phyloP scores from a whole-genome alignment of 164 flowering plant species.

The Umbellularia californica region DNA sequence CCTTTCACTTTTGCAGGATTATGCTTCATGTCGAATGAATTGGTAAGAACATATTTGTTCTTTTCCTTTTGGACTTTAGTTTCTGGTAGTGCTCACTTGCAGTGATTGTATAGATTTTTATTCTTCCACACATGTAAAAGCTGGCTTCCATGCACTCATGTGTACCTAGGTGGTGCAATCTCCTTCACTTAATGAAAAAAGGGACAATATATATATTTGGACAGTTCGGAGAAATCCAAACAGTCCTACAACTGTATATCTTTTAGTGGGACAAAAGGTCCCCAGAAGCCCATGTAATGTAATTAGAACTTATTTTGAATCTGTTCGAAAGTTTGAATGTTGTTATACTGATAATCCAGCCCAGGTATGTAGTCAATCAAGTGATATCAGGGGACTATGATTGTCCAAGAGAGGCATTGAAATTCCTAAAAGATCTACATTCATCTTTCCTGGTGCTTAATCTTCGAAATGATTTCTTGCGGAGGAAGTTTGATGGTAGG shows the following conservation, averaged over 20 bases:
- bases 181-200: no score
- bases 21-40: conserved; percentile 92
- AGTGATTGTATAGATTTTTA: no score
- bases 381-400: conserved; percentile 86
- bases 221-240: no score
- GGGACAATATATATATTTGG: no score
- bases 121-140: background rate
- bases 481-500: conserved; percentile 91
- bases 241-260: no score
- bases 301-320: no score
- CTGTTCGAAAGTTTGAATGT: no score
- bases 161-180: background rate
- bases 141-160: background rate
- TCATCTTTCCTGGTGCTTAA: conserved; percentile 93
- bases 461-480: conserved; percentile 89
- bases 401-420: conserved; percentile 85
- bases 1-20: conserved; percentile 55
- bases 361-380: conserved; percentile 71
- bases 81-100: background rate
- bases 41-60: conserved; percentile 46
- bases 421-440: conserved; percentile 89
- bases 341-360: conserved; percentile 29
- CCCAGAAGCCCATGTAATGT: no score
- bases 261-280: no score
- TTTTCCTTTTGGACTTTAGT: background rate